Evolutionary conservation across 345 rosid genomes (phyloP), one percentile per base, ranked within the genome.

Genomic region (Mercurialis annua): DNA sequence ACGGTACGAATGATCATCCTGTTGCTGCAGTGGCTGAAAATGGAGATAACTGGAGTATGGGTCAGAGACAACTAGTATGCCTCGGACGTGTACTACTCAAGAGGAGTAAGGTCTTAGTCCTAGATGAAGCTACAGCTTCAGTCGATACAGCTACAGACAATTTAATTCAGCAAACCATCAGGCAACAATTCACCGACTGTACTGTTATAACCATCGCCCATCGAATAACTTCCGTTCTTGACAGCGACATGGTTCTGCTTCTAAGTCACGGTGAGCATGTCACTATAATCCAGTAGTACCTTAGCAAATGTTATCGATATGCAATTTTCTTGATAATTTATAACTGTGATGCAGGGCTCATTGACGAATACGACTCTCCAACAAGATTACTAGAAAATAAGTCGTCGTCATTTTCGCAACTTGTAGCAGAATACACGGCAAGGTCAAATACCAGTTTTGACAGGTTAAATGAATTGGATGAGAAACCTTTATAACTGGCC

Each of bases 41-140:
- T 72, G 97, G 98, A 71, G 97, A 87, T 73, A 92, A 90, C 66
- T 90, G 98, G 97, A 92, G 98, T 69, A 83, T 88, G 90, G 97
- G 97, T 9, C 97, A 92, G 78, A 83, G 93, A 71, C 97, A 92
- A 71, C 81, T 92, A 0, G 87, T 87, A 4, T 92, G 97, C 72
- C 85, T 92, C 0, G 97, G 96, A 0, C 86, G 97, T 18, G 96
- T 88, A 50, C 81, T 92, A 17, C 85, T 90, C 0, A 87, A 88
- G 82, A 87, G 82, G 76, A 90, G 89, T 67, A 92, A 84, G 69
- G 80, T 92, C 60, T 68, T 92, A 77, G 93, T 88, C 21, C 92
- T 90, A 0, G 96, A 93, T 64, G 96, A 93, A 80, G 98, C 98
- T 49, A 90, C 92, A 2, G 90, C 97, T 66, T 92, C 96, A 0